Evolutionary conservation across 495 filamentous ascomycete species (phyloP).

Genomic region (Xylaria curta): DNA sequence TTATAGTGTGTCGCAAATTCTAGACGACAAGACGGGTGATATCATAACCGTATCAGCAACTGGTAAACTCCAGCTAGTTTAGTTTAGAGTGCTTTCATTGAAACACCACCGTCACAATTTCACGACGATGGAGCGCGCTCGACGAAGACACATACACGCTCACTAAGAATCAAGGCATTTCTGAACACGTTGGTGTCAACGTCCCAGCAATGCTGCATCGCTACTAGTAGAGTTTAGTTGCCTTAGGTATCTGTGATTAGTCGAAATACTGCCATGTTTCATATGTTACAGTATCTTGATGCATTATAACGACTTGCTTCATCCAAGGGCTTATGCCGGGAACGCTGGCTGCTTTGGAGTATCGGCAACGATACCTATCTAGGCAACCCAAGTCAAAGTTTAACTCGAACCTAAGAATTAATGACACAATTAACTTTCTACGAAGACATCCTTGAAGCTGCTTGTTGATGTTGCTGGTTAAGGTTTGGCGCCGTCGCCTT

Average conservation of each 20-base stretch:
- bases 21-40: not conserved
- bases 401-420: not conserved
- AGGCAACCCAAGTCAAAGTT: not conserved
- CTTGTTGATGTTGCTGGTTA: constrained; percentile 2
- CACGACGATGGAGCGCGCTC: not conserved
- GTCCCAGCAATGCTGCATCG: not conserved
- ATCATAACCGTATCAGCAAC: constrained; percentile 15
- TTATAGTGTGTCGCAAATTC: not conserved
- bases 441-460: not conserved
- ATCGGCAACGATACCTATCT: not conserved
- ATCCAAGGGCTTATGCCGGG: not conserved
- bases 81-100: not conserved
- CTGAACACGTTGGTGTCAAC: not conserved
- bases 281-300: not conserved
- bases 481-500: constrained; percentile 12
- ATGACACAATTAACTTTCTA: constrained; percentile 13
- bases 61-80: not conserved
- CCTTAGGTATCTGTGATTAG: not conserved
- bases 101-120: not conserved
- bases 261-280: not conserved
- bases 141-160: not conserved
- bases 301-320: not conserved
- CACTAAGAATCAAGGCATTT: not conserved
- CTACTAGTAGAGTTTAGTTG: not conserved
- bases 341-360: not conserved